Base-by-base conservation (phyloP, 257 asterid genomes). In the Capsicum chinense region DNA sequence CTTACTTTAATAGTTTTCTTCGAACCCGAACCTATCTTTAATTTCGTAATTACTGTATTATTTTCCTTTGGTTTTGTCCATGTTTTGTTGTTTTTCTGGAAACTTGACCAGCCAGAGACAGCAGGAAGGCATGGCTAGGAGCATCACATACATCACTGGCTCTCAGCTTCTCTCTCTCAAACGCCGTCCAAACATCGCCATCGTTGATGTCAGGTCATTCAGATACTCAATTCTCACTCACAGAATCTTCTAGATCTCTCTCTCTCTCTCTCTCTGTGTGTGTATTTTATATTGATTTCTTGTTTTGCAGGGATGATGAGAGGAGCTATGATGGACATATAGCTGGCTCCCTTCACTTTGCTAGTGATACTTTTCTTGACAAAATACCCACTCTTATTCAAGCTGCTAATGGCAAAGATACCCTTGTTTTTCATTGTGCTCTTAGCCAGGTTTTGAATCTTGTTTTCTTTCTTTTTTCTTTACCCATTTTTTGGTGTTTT, bases 391-490 rank as follows among this genome's bases (percentile, higher is more conserved):
- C 70, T 83, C 94, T 96, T 42, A 81, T 90, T 85, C 93, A 96
- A 87, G 88, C 97, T 60, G 88, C 95, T 52, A 88, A 92, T 80
- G 97, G 87, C 85, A 96, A 94, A 91, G 99, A 96, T 82, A 93
- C 99, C 83, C 94, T 96, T 52, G 93, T 96, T 80, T 96, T 96
- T 87, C 99, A 96, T 83, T 96, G 99, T 82, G 99, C 99, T 85
- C 97, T 96, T 62, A 96, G 99, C 92, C 99, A 96, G 99, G 99
- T 95, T 47, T 42, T 33, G 15, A 5, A 17, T 69, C 69, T 73
- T 15, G 48, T 8, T 64, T 13, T 9, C 44, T 26, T 26, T 26
- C 2, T 26, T 48, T 67, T 35, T 26, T 48, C 60, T 35, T n/a
- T 17, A 56, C 52, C 42, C 35, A 68, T 33, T 56, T n/a, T 56